Percentiles rank a stretch among this genome's conserved stretches.
These are phyloP conservation scores for Salix purpurea DNA, from an alignment of 345 rosid genomes.

Conservation along the genomic window DNA sequence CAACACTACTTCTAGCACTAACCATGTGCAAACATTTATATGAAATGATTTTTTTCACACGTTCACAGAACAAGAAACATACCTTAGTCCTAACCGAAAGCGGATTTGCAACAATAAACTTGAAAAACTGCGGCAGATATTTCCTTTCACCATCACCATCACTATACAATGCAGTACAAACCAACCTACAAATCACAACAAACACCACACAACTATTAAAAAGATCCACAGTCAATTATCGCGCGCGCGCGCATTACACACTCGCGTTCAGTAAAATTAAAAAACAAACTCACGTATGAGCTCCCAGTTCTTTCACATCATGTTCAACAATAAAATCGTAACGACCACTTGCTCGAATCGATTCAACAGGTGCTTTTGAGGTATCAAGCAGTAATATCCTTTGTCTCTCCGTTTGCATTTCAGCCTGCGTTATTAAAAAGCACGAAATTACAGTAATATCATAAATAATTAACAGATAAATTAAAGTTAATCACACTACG, in stretches of 20 bases:
- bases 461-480: not conserved
- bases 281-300: slow-evolving; percentile 65
- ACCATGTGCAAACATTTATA: not conserved
- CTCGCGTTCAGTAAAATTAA: not conserved
- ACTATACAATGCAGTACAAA: slow-evolving; percentile 80
- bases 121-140: slow-evolving; percentile 95
- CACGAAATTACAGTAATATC: not conserved
- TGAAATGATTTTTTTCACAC: not conserved
- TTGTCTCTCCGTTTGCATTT: slow-evolving; percentile 92
- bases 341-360: slow-evolving; percentile 78
- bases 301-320: slow-evolving; percentile 97
- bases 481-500: too few relatives aligned
- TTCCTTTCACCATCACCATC: slow-evolving; percentile 87
- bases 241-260: not conserved
- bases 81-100: slow-evolving; percentile 96
- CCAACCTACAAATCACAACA: slow-evolving; percentile 49
- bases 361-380: slow-evolving; percentile 80
- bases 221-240: not conserved
- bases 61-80: not conserved
- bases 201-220: not conserved
- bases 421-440: slow-evolving; percentile 50
- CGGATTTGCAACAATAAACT: slow-evolving; percentile 85
- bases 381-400: slow-evolving; percentile 83
- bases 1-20: not conserved
- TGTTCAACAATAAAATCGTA: slow-evolving; percentile 96